Conservation (phyloP, 1,139 yeast species). For the Scheffersomyces segobiensis region DNA sequence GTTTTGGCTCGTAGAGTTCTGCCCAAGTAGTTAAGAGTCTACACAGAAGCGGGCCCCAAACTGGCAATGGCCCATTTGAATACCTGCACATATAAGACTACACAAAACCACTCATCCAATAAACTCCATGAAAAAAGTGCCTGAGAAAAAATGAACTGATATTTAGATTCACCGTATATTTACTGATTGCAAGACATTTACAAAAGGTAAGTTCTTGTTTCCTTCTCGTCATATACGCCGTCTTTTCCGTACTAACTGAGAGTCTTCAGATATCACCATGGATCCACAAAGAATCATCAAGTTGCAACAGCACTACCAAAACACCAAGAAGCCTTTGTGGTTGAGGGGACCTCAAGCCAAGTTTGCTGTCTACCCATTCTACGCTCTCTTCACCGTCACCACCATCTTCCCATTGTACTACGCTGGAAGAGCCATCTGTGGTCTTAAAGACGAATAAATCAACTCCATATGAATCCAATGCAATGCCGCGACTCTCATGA, state of each 20-base stretch:
- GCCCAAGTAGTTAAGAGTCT: not conserved
- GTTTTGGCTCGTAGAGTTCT: no score
- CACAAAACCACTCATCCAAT: not conserved
- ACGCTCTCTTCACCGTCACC: constrained; percentile 77
- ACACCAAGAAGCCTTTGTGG: constrained; percentile 73
- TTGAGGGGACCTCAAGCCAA: constrained; percentile 75
- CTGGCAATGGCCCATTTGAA: not conserved
- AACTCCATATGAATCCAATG: constrained; percentile 1
- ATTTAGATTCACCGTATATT: constrained; percentile 1
- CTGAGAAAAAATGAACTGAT: constrained; percentile 23
- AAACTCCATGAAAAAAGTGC: not conserved
- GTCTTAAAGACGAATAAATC: constrained; percentile 56
- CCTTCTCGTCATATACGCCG: not conserved
- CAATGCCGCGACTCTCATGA: not conserved
- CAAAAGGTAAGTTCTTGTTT: not conserved
- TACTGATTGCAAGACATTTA: not conserved
- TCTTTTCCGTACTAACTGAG: not conserved
- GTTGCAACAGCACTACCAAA: constrained; percentile 74
- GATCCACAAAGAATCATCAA: constrained; percentile 69
- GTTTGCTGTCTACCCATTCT: constrained; percentile 83
- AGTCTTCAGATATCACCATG: constrained; percentile 26
- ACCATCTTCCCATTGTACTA: constrained; percentile 71
- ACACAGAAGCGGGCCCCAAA: not conserved
- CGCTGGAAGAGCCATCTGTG: constrained; percentile 75
- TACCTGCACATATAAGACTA: not conserved